Base-by-base conservation (phyloP, 768 basidiomycete species). In the Tylopilus felleus region DNA sequence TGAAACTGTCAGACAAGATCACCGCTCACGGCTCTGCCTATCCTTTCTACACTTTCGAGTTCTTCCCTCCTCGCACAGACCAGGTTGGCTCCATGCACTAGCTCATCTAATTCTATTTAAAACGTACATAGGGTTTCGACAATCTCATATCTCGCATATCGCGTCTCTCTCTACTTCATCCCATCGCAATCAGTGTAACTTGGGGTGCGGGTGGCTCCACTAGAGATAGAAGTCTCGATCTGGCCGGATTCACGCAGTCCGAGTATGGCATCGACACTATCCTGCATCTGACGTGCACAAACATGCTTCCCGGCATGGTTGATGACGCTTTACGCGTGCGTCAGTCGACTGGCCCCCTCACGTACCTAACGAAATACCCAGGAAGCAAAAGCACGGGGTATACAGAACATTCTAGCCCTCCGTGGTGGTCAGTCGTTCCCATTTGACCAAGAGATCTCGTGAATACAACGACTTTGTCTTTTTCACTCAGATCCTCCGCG, bases 181-280 rank as follows among this genome's bases (percentile, higher is more conserved):
- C 94, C 7, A 76, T 94, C 7, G 94, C 90, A 22, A 80, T 98
- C 53, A 94, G 87, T 63, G 80, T 98, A 21, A 98, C 97, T 63
- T 98, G 97, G 97, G 97, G 97, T 41, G 96, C 97, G 0, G 96
- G 97, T 10, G 96, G 97, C 2, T 84, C 85, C 8, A 98, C 96
- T 0, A 92, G 82, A 61, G 90, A 94, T 31, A 80, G 89, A 29
- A 91, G 85, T 65, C 75, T 99, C 38, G 93, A 95, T 59, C 81
- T 99, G 3, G 95, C 94, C 0, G 81, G 81, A 12, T 71, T 92
- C 51, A 83, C 83, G 2, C 90, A 93, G 68, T 73, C 76, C 17
- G 82, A 85, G 51, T 81, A 90, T 70, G 84, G 81, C 1, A 74
- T 95, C 41, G 91, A 97, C 61, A 94, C 93, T 1, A 81, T 97